phyloP scores from a whole-genome alignment of 768 basidiomycete species.

The Coprinopsis sp. region DNA sequence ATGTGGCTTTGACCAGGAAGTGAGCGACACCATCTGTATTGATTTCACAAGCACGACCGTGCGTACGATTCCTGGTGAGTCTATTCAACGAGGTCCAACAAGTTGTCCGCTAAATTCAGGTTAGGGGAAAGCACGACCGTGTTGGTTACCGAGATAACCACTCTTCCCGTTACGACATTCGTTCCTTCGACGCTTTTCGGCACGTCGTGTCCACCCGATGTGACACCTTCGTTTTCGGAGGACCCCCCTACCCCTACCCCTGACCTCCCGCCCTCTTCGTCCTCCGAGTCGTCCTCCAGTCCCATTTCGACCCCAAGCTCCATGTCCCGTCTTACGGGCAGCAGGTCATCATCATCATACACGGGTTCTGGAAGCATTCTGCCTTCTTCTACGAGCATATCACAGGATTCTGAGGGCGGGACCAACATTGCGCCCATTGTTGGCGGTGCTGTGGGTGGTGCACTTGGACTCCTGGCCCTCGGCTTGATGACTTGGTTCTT shows the following conservation, averaged over 20 bases:
- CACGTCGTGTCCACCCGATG: neutral
- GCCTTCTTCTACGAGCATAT: neutral
- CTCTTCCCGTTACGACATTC: neutral
- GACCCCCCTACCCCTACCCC: neutral
- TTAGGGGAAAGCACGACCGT: no score
- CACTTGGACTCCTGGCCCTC: constrained; percentile 6
- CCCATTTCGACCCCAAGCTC: neutral
- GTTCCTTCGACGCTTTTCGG: neutral
- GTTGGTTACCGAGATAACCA: no score
- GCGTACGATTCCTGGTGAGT: no score
- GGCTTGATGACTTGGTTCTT: constrained; percentile 5
- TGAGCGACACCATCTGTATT: neutral
- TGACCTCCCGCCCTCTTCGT: neutral
- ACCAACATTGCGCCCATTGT: constrained; percentile 8
- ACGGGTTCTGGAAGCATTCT: neutral
- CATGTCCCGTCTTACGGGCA: neutral
- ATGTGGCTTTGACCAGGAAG: neutral
- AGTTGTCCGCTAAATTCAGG: no score
- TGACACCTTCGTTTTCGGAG: neutral
- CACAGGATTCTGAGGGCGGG: neutral
- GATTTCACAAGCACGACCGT: no score
- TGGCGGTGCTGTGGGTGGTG: constrained; percentile 10
- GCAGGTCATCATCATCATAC: neutral
- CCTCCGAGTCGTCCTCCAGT: neutral
- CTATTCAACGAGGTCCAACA: no score